Base-by-base conservation (phyloP, 306 rosid genomes). In the Gastrolobium bilobum region DNA sequence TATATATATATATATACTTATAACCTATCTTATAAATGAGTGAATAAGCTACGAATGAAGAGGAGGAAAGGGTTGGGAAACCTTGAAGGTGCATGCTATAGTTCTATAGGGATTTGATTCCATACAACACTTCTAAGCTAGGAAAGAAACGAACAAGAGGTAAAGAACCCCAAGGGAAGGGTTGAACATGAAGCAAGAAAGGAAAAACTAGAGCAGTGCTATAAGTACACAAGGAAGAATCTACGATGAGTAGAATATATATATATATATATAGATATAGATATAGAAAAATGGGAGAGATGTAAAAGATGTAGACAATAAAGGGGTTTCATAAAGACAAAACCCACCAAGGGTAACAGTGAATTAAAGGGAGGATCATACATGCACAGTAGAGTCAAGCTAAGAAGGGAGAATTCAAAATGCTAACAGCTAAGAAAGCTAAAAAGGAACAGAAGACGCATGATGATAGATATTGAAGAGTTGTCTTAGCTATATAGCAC, bases 351-450 rank as follows among this genome's bases (percentile, higher is more conserved):
- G 83, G 70, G 84, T 50, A 81, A 79, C 81, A 75, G 86, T 73
- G 53, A 75, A 86, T 35, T 83, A 83, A 85, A 78, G 83, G 67
- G 66, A 69, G 74, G 62, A 67, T 15, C 61, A 77, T 44, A 56
- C 57, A 78, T 53, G 75, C 57, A 59, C 70, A 75, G 79, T 5
- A 56, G 34, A 56, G 73, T 15, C 15, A 67, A 57, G 48, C 26
- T 20, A 20, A 20, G 39, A 71, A 33, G 29, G 47, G 40, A 73
- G 14, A 64, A 42, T 39, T 62, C 33, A 34, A 52, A 51, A 31
- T 38, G 76, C 60, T 78, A 72, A 73, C 77, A 82, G 93, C 84
- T 81, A 87, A 85, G 93, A 75, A 69, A 82, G 81, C 84, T 77
- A 73, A 38, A 75, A 65, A 71, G 59, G 67, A 29, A 30, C 26